Evolutionary conservation across 192 early-diverging fungal genomes (phyloP).

Genomic region (Podila verticillata): DNA sequence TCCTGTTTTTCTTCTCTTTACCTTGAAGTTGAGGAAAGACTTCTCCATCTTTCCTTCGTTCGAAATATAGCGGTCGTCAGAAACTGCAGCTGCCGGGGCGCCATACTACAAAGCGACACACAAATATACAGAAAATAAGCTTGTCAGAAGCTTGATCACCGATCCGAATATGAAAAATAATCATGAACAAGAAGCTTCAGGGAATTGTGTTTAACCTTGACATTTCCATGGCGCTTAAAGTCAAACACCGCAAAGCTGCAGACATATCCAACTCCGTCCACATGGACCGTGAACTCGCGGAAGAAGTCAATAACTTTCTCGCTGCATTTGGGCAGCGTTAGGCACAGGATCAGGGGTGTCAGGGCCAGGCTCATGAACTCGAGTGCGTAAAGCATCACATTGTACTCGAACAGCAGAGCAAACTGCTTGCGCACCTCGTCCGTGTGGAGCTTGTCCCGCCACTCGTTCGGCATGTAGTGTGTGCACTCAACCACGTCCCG

Average conservation of each 20-base stretch:
- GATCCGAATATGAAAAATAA: too few relatives aligned
- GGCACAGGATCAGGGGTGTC: slow-evolving; percentile 85
- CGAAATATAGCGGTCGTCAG: slow-evolving; percentile 70
- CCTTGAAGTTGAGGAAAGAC: slow-evolving; percentile 96
- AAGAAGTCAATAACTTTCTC: slow-evolving; percentile 94
- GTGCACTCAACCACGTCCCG: slow-evolving; percentile 84
- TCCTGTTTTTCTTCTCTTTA: slow-evolving; percentile 13
- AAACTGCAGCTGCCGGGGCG: slow-evolving; percentile 65
- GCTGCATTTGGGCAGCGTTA: slow-evolving; percentile 78
- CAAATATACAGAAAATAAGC: background rate
- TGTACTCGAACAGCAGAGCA: slow-evolving; percentile 79
- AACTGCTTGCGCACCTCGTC: slow-evolving; percentile 86
- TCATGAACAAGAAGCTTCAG: too few relatives aligned
- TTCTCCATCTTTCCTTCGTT: slow-evolving; percentile 99
- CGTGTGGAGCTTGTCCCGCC: slow-evolving; percentile 86
- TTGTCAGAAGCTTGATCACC: too few relatives aligned
- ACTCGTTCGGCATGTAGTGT: slow-evolving; percentile 90
- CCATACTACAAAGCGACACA: slow-evolving; percentile 64
- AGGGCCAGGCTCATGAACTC: slow-evolving; percentile 85
- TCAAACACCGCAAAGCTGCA: slow-evolving; percentile 98
- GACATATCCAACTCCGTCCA: slow-evolving; percentile 91
- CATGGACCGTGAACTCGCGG: slow-evolving; percentile 92
- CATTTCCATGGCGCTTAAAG: slow-evolving; percentile 90
- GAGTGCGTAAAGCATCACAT: slow-evolving; percentile 79
- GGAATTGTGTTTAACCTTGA: too few relatives aligned